phyloP scores from a whole-genome alignment of 2,329 filamentous ascomycete species.

The Hirsutella minnesotensis region DNA sequence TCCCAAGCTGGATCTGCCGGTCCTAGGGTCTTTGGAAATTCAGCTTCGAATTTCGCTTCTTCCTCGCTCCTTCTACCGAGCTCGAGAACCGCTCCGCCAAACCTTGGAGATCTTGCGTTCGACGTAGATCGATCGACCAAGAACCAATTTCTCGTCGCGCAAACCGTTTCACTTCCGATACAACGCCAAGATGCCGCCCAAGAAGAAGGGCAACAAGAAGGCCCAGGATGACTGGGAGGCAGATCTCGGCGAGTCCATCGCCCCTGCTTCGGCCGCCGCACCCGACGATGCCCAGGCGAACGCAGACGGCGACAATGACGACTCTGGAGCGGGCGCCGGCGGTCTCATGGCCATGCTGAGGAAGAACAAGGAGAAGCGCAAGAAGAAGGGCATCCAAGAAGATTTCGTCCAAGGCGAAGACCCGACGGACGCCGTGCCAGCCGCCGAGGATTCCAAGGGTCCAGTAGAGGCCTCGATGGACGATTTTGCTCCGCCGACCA shows the following conservation, averaged over 20 bases:
- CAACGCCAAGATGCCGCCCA: constrained; percentile 63
- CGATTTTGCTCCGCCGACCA: constrained; percentile 72
- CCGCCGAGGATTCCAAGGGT: constrained; percentile 46
- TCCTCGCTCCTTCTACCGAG: too few species aligned
- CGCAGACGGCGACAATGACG: constrained; percentile 37
- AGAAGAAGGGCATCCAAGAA: constrained; percentile 72
- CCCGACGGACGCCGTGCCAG: constrained; percentile 19
- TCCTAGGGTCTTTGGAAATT: too few species aligned
- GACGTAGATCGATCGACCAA: background rate
- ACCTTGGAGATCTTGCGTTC: too few species aligned
- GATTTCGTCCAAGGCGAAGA: constrained; percentile 54
- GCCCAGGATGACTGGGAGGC: constrained; percentile 89
- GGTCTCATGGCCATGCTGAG: constrained; percentile 70
- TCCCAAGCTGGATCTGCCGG: too few species aligned
- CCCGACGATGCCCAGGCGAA: constrained; percentile 28
- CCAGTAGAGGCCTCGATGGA: constrained; percentile 73
- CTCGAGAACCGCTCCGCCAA: too few species aligned
- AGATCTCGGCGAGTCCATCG: constrained; percentile 70
- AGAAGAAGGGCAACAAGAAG: constrained; percentile 83
- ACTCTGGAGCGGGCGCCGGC: constrained; percentile 44
- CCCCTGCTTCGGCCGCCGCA: constrained; percentile 43
- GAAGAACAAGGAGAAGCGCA: constrained; percentile 76
- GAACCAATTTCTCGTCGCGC: background rate
- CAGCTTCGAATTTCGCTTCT: too few species aligned
- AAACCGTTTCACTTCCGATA: constrained; percentile 4